phyloP scores from a whole-genome alignment of 1,139 yeast genomes.

The Yamadazyma jaroonii region DNA sequence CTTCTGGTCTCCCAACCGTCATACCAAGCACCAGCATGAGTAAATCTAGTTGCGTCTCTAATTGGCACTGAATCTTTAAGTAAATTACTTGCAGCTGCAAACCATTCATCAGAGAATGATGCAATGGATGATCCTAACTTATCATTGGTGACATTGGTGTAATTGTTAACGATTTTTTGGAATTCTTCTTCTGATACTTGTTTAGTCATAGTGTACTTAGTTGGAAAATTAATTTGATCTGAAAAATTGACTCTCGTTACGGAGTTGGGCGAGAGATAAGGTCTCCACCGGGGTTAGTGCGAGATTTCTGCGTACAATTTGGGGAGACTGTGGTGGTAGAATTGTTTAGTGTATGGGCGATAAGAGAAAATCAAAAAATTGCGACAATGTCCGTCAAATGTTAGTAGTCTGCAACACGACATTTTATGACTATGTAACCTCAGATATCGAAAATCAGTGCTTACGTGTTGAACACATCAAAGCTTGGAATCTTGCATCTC shows the following conservation, averaged over 20 bases:
- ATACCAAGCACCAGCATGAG: constrained; percentile 91
- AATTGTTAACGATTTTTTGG: constrained; percentile 45
- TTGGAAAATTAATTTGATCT: background rate
- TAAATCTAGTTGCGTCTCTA: constrained; percentile 75
- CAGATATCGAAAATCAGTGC: too few species aligned
- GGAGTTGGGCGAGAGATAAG: constrained; percentile 1
- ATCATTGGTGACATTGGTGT: constrained; percentile 76
- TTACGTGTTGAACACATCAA: too few species aligned
- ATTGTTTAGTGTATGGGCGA: too few species aligned
- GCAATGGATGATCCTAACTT: constrained; percentile 77
- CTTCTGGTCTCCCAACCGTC: constrained; percentile 99
- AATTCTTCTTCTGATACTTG: constrained; percentile 39
- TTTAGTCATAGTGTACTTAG: constrained; percentile 21
- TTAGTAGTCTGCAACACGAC: too few species aligned
- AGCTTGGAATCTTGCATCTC: too few species aligned
- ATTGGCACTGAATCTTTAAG: constrained; percentile 78
- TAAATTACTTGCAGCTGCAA: constrained; percentile 88
- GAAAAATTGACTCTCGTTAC: constrained; percentile 3
- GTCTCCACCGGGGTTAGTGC: background rate
- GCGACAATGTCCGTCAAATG: too few species aligned
- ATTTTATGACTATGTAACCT: too few species aligned
- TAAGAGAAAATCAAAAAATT: too few species aligned
- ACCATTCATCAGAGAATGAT: constrained; percentile 83
- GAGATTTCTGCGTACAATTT: background rate
- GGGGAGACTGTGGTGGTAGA: too few species aligned